Base-by-base conservation (phyloP, 75 land plant species). In the Adiantum capillusveneris region DNA sequence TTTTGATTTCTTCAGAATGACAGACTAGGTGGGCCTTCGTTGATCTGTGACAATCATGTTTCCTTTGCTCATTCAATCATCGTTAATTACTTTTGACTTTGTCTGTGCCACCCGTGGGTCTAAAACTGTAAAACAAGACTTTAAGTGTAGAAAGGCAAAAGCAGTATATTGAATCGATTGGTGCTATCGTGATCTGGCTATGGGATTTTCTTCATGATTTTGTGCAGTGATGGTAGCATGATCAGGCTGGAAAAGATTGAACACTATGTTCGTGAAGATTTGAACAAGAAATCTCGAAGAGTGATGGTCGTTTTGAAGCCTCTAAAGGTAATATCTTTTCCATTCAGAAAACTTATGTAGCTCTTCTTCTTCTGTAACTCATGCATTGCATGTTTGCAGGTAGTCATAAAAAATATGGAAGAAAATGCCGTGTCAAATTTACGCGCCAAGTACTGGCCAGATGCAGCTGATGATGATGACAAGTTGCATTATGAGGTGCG, bases 361-460 rank as follows among this genome's bases (percentile, higher is more conserved):
- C 11, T 42, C 26, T 17, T n/a, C 12, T 25, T 6, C 5, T 6
- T 2, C 22, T 18, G 17, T 21, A 6, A 14, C 6, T 46, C 5
- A 18, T 6, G 50, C 6, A 2, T 46, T n/a, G 50, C 50, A 6
- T 3, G 2, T 43, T 52, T 63, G 25, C 68, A 95, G 99, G 99
- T 95, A 7, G 88, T 95, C 26, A 81, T 95, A 31, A 84, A 78
- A 27, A 90, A 95, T 75, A 60, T 95, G 22, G 87, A 81, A 60
- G 72, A 53, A 59, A 71, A 64, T 59, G 30, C 64, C 19, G 42
- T 65, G 7, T 58, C 65, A 63, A 62, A 84, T 43, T 77, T 90
- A 65, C 89, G 84, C 58, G 99, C 92, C 14, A 90, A 81, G 69
- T 80, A 46, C 60, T 87, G 96, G 99, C 99, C 97, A 17, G 99